Percentiles rank a stretch among this genome's conserved stretches.
Evolutionary conservation across 1,139 yeast genomes (phyloP).

Genomic region (Geotrichum cucujoidarum): DNA sequence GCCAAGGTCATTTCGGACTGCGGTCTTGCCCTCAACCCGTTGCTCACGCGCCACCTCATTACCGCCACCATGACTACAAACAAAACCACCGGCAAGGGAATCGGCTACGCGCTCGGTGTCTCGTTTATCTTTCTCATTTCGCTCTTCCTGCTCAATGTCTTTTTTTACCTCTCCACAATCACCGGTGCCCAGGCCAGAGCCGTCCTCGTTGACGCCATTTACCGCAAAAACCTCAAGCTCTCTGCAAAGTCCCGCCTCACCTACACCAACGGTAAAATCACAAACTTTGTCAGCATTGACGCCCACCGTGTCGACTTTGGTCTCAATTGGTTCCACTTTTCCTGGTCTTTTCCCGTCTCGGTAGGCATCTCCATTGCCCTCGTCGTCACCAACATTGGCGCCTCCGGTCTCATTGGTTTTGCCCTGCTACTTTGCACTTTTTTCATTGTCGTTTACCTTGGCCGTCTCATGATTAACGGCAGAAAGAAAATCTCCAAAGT

Average conservation of each 20-base stretch:
- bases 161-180: slow-evolving; percentile 54
- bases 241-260: slow-evolving; percentile 55
- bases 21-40: slow-evolving; percentile 47
- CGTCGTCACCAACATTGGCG: slow-evolving; percentile 66
- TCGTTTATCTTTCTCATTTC: slow-evolving; percentile 38
- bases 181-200: slow-evolving; percentile 69
- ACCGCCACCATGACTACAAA: slow-evolving; percentile 37
- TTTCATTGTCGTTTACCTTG: slow-evolving; percentile 31
- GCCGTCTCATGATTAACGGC: slow-evolving; percentile 41
- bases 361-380: slow-evolving; percentile 58
- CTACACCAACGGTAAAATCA: slow-evolving; percentile 63
- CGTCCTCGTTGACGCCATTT: slow-evolving; percentile 58
- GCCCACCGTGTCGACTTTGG: slow-evolving; percentile 77
- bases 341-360: slow-evolving; percentile 47
- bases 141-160: slow-evolving; percentile 57
- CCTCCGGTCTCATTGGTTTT: slow-evolving; percentile 61
- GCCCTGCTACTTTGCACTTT: slow-evolving; percentile 42
- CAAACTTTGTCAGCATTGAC: slow-evolving; percentile 74
- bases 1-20: slow-evolving; percentile 47
- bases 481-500: slow-evolving; percentile 44
- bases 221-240: slow-evolving; percentile 60
- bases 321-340: slow-evolving; percentile 61
- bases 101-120: slow-evolving; percentile 59
- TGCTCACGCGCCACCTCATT: slow-evolving; percentile 51
- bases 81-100: slow-evolving; percentile 43